A percentile compares a stretch with the other conserved stretches of the same genome.
These are phyloP conservation scores for Trametes sp. DNA, from an alignment of 1,284 basidiomycete species.

Conservation along the genomic window DNA sequence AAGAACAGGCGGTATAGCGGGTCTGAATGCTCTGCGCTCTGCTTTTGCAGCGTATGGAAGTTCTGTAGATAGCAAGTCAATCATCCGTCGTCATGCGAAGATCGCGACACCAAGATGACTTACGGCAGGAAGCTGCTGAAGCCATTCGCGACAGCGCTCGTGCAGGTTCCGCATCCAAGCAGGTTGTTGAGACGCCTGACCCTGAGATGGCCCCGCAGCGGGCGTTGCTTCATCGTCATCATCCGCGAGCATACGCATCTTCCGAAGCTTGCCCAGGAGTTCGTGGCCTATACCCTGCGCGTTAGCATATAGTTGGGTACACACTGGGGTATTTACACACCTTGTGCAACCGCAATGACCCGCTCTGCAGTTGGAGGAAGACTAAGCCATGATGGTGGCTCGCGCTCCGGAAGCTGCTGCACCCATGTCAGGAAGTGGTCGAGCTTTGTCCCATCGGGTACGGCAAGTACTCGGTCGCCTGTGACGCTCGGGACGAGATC, in stretches of 20 bases:
- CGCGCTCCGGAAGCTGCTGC: slow-evolving; percentile 84
- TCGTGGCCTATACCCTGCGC: slow-evolving; percentile 67
- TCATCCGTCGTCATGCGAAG: not conserved
- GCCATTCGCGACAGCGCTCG: slow-evolving; percentile 86
- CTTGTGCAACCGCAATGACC: slow-evolving; percentile 90
- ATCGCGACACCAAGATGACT: too few species aligned
- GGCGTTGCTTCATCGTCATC: slow-evolving; percentile 81
- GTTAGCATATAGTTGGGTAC: not conserved
- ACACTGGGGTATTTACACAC: slow-evolving; percentile 50
- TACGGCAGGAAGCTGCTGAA: slow-evolving; percentile 78
- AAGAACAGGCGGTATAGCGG: slow-evolving; percentile 89
- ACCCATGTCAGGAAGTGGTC: slow-evolving; percentile 93
- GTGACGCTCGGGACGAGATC: slow-evolving; percentile 78
- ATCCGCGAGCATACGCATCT: slow-evolving; percentile 91
- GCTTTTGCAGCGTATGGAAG: slow-evolving; percentile 69
- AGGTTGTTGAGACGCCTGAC: slow-evolving; percentile 79
- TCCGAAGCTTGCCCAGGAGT: slow-evolving; percentile 84
- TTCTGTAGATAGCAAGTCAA: slow-evolving; percentile 50
- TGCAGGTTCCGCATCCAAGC: slow-evolving; percentile 91
- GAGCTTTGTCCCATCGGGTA: slow-evolving; percentile 91
- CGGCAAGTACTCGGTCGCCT: slow-evolving; percentile 65
- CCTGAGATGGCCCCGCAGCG: slow-evolving; percentile 59
- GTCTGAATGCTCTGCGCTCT: slow-evolving; percentile 75
- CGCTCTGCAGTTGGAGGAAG: slow-evolving; percentile 90
- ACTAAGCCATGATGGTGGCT: slow-evolving; percentile 93